phyloP scores from a whole-genome alignment of 75 land plant species.

The Sequoia sempervirens region DNA sequence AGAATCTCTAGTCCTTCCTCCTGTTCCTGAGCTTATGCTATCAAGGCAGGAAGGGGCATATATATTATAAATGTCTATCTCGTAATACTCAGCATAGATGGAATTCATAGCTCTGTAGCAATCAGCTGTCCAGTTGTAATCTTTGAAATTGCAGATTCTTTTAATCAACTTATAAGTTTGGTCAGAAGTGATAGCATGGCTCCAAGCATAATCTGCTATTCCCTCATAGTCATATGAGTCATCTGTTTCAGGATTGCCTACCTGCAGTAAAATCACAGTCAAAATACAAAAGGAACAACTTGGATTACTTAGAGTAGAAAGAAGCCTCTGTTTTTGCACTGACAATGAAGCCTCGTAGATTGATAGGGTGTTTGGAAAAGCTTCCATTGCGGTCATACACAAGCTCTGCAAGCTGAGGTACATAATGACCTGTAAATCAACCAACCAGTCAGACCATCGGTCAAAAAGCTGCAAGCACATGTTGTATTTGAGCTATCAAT shows the following conservation, averaged over 20 bases:
- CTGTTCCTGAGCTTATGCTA: slow-evolving; percentile 4
- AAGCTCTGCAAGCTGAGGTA: slow-evolving; percentile 63
- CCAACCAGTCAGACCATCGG: background rate
- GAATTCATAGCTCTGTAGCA: slow-evolving; percentile 20
- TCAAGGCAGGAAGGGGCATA: slow-evolving; percentile 45
- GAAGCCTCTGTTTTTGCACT: slow-evolving; percentile 10
- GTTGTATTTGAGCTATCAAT: background rate
- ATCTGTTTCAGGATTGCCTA: slow-evolving; percentile 60
- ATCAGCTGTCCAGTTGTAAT: slow-evolving; percentile 15
- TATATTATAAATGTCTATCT: slow-evolving; percentile 56
- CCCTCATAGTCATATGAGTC: slow-evolving; percentile 43
- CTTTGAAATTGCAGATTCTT: slow-evolving; percentile 35
- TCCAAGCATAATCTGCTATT: slow-evolving; percentile 65
- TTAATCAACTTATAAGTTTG: slow-evolving; percentile 17
- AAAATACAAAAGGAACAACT: background rate
- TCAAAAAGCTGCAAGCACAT: background rate
- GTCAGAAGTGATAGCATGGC: slow-evolving; percentile 48
- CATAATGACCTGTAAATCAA: slow-evolving; percentile 56
- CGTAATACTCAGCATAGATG: slow-evolving; percentile 18
- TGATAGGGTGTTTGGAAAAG: slow-evolving; percentile 32
- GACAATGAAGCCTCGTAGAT: slow-evolving; percentile 78
- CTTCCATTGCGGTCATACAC: slow-evolving; percentile 47
- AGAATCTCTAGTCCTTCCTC: slow-evolving; percentile 6
- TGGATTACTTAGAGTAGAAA: background rate
- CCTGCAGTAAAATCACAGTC: slow-evolving; percentile 21